Percentiles rank a stretch among this genome's conserved stretches.
Conservation (phyloP, 352 stramenopile genomes). For the Globisporangium nagaii region DNA sequence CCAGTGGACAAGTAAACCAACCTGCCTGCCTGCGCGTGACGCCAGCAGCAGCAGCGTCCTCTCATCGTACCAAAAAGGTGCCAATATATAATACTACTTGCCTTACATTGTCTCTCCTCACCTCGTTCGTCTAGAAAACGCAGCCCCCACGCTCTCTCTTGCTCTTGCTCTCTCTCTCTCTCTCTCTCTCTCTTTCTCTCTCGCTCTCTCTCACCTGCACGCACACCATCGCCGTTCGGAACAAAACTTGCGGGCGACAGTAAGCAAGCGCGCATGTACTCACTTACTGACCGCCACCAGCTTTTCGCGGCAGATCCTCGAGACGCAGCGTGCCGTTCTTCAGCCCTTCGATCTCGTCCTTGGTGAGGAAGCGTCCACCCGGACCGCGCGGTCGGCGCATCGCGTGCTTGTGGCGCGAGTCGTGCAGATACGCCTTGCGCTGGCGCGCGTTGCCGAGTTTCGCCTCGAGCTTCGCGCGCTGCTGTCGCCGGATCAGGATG, state of each 20-base stretch:
- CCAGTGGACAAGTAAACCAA: conserved; percentile 52
- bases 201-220: neutral
- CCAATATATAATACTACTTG: too few species aligned
- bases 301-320: conserved; percentile 51
- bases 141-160: too few species aligned
- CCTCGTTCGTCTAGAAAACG: too few species aligned
- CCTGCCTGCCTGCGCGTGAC: too few species aligned
- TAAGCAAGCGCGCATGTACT: too few species aligned
- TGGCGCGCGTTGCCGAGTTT: conserved; percentile 76
- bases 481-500: conserved; percentile 85
- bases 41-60: too few species aligned
- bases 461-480: conserved; percentile 81
- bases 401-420: conserved; percentile 84
- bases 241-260: neutral
- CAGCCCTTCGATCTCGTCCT: conserved; percentile 71
- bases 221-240: too few species aligned
- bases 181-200: too few species aligned
- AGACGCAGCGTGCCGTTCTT: conserved; percentile 60
- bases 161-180: too few species aligned
- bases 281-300: conserved; percentile 11
- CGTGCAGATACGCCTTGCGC: conserved; percentile 83
- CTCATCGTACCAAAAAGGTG: too few species aligned
- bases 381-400: conserved; percentile 81
- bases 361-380: conserved; percentile 79
- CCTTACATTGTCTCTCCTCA: too few species aligned